Base-by-base conservation (phyloP, 2,329 filamentous ascomycete species). In the Fusarium nygamai region DNA sequence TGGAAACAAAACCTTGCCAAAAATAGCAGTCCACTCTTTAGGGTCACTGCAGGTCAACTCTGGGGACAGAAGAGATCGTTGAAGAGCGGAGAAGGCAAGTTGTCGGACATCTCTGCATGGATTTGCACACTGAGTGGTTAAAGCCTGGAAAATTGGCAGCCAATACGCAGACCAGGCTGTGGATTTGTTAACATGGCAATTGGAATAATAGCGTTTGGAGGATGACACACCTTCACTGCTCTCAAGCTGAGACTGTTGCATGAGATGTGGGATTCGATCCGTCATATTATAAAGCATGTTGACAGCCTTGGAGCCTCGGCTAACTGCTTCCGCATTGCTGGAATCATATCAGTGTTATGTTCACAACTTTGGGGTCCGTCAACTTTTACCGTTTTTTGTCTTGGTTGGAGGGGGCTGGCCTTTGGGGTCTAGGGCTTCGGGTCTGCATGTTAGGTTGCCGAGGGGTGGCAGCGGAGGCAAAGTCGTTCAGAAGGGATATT, bases 131-230 rank as follows among this genome's bases (percentile, higher is more conserved):
- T 99, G 96, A 9, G 91, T 91, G 7, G 93, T 96, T 24, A 99
- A 85, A 11, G 94, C 93, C 76, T 94, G 91, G 83, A 99, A 96
- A 33, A 99, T 95, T 4, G 96, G 96, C 20, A 95, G 92, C 96
- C 96, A 99, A 82, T 99, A 99, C 14, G 96, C 94, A 58, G 94
- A 95, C 96, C 96, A 99, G 20, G 96, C 96, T 93, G 19, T 72
- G 53, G 20, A 11, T 29, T 39, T n/a, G 36, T 81, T 43, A 79
- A 56, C 39, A 47, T 56, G 27, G n/a, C 19, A n/a, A 11, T 44
- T 24, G 20, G 10, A 27, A n/a, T 5, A 17, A 58, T n/a, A 22
- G 22, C 36, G 7, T 22, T n/a, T 20, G 6, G 24, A 16, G 39
- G 8, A 38, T 47, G n/a, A 73, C 86, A 70, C 83, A 93, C 93